phyloP scores from a whole-genome alignment of 2,329 filamentous ascomycete species.

The Cadophora sp. region DNA sequence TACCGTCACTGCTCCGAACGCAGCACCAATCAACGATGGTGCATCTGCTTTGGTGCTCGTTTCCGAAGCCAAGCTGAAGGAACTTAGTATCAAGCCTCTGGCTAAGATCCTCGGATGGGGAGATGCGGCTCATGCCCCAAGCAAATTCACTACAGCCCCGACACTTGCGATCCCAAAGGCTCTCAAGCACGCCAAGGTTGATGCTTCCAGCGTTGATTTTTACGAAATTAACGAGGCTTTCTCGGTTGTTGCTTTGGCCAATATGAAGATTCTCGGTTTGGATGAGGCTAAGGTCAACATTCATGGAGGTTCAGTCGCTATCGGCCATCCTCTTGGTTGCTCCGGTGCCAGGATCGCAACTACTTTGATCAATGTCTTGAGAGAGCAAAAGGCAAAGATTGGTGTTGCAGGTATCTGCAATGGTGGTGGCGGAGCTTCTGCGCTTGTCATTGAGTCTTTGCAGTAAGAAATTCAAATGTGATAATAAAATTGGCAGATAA shows the following conservation, averaged over 20 bases:
- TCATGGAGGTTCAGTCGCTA: constrained; percentile 92
- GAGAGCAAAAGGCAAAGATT: constrained; percentile 91
- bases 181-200: constrained; percentile 89
- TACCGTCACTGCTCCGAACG: constrained; percentile 95
- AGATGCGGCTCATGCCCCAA: constrained; percentile 88
- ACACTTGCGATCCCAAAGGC: constrained; percentile 96
- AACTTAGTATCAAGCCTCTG: constrained; percentile 87
- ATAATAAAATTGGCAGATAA: background rate
- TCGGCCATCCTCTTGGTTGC: constrained; percentile 93
- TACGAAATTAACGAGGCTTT: constrained; percentile 99
- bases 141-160: constrained; percentile 95
- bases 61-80: constrained; percentile 92
- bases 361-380: constrained; percentile 87
- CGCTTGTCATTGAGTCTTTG: constrained; percentile 80
- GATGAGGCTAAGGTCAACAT: constrained; percentile 90
- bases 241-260: constrained; percentile 93
- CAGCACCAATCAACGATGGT: constrained; percentile 94
- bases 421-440: constrained; percentile 93
- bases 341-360: constrained; percentile 93
- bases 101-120: constrained; percentile 98
- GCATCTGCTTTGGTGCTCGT: constrained; percentile 91
- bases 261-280: constrained; percentile 88
- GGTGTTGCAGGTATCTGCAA: constrained; percentile 97
- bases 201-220: constrained; percentile 79
- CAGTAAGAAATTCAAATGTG: constrained; percentile 34